phyloP scores from a whole-genome alignment of 2,329 filamentous ascomycete species.

The Trematosphaeria pertusa region DNA sequence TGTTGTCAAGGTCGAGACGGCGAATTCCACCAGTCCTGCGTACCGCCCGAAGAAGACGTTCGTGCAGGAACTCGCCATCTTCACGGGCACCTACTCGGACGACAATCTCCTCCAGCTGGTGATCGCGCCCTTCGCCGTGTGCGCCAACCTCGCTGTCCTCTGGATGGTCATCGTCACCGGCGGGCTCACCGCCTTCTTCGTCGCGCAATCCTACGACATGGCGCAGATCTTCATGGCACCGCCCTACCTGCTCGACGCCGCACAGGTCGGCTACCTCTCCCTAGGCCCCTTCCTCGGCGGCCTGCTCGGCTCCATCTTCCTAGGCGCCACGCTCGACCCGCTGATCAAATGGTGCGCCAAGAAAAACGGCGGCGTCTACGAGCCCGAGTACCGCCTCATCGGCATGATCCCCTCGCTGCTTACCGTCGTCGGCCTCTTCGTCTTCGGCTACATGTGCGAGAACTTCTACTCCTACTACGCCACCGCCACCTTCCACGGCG shows the following conservation, averaged over 20 bases:
- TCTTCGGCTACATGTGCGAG: conserved; percentile 47
- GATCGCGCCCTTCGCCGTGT: conserved; percentile 57
- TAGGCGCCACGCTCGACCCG: conserved; percentile 45
- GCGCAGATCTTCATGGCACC: conserved; percentile 58
- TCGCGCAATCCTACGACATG: conserved; percentile 52
- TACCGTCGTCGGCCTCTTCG: conserved; percentile 47
- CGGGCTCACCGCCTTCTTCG: conserved; percentile 52
- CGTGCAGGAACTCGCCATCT: conserved; percentile 45
- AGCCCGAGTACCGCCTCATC: conserved; percentile 61
- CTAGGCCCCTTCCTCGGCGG: conserved; percentile 52
- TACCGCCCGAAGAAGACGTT: conserved; percentile 45
- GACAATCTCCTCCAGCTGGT: conserved; percentile 48
- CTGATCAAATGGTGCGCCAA: conserved; percentile 54
- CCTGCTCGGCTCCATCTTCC: conserved; percentile 42
- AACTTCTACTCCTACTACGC: conserved; percentile 34
- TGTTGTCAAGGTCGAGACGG: conserved; percentile 29
- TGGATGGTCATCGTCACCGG: conserved; percentile 58
- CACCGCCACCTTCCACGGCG: conserved; percentile 43
- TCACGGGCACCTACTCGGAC: conserved; percentile 48
- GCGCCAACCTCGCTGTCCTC: conserved; percentile 59
- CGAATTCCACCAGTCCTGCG: conserved; percentile 20
- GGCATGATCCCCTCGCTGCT: conserved; percentile 43
- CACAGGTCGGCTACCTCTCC: conserved; percentile 54
- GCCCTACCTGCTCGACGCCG: conserved; percentile 54
- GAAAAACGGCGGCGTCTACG: conserved; percentile 60